phyloP scores from a whole-genome alignment of 352 stramenopile species.

The Phytopythium helicoides region DNA sequence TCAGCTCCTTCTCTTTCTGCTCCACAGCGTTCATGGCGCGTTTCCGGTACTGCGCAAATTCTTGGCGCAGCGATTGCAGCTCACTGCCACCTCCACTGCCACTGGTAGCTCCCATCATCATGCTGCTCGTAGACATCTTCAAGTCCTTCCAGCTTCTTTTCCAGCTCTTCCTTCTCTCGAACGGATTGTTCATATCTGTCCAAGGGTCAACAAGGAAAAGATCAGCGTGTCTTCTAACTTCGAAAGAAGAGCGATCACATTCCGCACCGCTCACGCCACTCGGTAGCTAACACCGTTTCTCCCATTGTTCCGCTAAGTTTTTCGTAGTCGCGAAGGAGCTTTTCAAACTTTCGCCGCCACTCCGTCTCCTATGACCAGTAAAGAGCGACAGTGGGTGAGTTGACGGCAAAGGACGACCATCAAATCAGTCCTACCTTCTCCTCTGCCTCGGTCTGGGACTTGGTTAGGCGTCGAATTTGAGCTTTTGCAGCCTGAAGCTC shows the following conservation, averaged over 20 bases:
- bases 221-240: too few relatives aligned
- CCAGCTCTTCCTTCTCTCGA: slow-evolving; percentile 71
- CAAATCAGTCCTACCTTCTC: slow-evolving; percentile 43
- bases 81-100: slow-evolving; percentile 33
- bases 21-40: slow-evolving; percentile 75
- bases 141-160: slow-evolving; percentile 75
- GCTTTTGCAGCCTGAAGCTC: slow-evolving; percentile 72
- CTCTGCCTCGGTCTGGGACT: slow-evolving; percentile 70
- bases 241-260: background rate
- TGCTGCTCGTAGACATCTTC: slow-evolving; percentile 36
- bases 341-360: slow-evolving; percentile 85
- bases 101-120: slow-evolving; percentile 19
- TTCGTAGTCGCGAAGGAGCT: slow-evolving; percentile 82
- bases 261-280: slow-evolving; percentile 73
- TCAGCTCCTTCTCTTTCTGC: slow-evolving; percentile 81
- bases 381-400: background rate
- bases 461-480: slow-evolving; percentile 74
- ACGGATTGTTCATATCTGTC: slow-evolving; percentile 71
- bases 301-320: slow-evolving; percentile 86
- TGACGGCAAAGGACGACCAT: background rate
- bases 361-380: slow-evolving; percentile 53
- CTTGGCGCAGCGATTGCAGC: slow-evolving; percentile 62
- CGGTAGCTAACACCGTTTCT: slow-evolving; percentile 77
- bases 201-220: background rate
- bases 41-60: slow-evolving; percentile 81